phyloP scores from a whole-genome alignment of 176 grass and related monocot species.

The Thalia dealbata region DNA sequence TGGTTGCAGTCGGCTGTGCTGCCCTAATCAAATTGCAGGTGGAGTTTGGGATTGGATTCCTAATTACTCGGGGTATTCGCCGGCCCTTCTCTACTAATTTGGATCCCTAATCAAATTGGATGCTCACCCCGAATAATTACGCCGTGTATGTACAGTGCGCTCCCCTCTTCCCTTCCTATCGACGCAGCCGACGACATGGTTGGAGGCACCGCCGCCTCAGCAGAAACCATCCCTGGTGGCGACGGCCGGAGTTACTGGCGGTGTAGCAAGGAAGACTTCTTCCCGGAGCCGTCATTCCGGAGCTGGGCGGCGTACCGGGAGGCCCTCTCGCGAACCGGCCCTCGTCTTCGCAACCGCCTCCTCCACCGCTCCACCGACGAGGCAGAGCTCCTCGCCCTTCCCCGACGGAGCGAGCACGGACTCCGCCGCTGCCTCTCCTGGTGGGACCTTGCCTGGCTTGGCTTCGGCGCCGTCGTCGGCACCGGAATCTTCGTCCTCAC shows the following conservation, averaged over 20 bases:
- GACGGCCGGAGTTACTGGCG: constrained; percentile 30
- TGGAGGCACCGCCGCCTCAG: not conserved
- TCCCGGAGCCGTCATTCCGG: constrained; percentile 38
- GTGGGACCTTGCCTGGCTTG: constrained; percentile 40
- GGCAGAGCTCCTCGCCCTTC: constrained; percentile 32
- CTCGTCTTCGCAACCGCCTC: constrained; percentile 30
- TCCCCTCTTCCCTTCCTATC: not conserved
- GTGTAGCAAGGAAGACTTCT: constrained; percentile 38
- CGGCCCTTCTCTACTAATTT: too few species aligned
- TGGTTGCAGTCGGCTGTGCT: too few species aligned
- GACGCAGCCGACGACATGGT: not conserved
- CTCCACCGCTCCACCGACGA: constrained; percentile 28
- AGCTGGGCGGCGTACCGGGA: constrained; percentile 30
- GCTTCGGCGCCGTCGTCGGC: constrained; percentile 46
- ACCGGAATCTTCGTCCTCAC: constrained; percentile 55
- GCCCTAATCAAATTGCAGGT: too few species aligned
- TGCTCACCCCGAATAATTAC: too few species aligned
- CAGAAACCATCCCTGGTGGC: not conserved
- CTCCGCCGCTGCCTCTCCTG: constrained; percentile 35
- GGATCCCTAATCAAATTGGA: too few species aligned
- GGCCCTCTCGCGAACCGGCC: constrained; percentile 22
- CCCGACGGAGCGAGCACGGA: constrained; percentile 39
- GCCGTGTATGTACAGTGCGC: not conserved
- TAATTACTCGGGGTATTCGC: too few species aligned
- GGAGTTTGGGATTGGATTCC: too few species aligned